Conservation (phyloP, 352 stramenopile species). For the Thalassiosira mediterranea region DNA sequence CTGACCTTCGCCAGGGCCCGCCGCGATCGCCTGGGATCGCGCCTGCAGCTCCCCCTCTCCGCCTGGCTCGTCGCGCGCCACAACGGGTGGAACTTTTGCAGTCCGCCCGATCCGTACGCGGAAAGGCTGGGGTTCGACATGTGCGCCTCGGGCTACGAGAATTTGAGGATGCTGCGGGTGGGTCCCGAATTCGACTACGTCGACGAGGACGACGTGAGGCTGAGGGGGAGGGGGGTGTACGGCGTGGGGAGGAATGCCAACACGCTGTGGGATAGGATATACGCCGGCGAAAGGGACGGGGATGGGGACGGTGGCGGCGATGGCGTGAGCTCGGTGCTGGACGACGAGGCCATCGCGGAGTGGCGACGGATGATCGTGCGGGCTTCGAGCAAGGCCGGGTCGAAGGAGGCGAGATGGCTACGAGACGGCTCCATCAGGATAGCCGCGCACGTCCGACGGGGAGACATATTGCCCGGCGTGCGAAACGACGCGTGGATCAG, state of each 20-base stretch:
- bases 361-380: neutral
- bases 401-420: neutral
- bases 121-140: neutral
- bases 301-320: too few relatives aligned
- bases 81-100: conserved; percentile 1
- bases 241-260: neutral
- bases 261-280: neutral
- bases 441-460: conserved; percentile 1
- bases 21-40: neutral
- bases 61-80: neutral
- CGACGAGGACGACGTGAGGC: neutral
- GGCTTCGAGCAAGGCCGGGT: neutral
- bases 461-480: conserved; percentile 1
- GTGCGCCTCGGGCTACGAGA: neutral
- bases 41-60: neutral
- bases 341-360: neutral
- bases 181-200: neutral
- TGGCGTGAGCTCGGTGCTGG: neutral
- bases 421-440: neutral
- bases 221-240: neutral
- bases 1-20: neutral
- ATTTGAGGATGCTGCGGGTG: neutral
- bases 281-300: neutral
- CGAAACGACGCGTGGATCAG: neutral
- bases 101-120: neutral